These are phyloP conservation scores for Acaromyces ingoldii DNA, from an alignment of 1,284 basidiomycete genomes.

Conservation along the genomic window DNA sequence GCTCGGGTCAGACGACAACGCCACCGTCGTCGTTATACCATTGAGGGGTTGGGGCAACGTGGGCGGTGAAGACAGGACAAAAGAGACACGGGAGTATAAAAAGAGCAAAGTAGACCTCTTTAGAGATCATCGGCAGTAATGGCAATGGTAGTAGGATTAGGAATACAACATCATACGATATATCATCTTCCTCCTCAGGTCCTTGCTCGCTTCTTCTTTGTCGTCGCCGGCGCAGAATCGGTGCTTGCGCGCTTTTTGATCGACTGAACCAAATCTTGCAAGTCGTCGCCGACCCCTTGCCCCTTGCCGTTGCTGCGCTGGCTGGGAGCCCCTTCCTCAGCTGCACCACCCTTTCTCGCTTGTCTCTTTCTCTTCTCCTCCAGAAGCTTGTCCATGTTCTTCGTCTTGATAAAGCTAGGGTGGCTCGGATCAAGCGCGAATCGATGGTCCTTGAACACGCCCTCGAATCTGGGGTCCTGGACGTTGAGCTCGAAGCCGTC, in stretches of 20 bases:
- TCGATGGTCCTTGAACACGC: conserved; percentile 78
- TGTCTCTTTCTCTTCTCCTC: conserved; percentile 24
- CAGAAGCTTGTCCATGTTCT: conserved; percentile 45
- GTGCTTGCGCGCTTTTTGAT: background rate
- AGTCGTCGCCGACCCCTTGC: background rate
- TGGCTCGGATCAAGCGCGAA: conserved; percentile 96
- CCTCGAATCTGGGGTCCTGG: conserved; percentile 80
- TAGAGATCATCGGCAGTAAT: conserved; percentile 7
- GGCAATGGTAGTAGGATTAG: no score
- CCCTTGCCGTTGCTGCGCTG: background rate
- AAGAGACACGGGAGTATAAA: conserved; percentile 5
- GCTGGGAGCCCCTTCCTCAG: background rate
- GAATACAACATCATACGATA: no score
- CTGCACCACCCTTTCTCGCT: background rate
- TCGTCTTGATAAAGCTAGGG: conserved; percentile 56
- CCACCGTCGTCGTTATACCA: conserved; percentile 85
- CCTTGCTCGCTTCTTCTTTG: background rate
- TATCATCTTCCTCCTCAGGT: no score
- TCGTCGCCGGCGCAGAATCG: background rate
- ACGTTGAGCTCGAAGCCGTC: conserved; percentile 71
- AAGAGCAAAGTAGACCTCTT: conserved; percentile 12
- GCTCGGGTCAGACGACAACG: conserved; percentile 76
- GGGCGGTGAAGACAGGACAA: conserved; percentile 7
- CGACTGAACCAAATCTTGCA: background rate
- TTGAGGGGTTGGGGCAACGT: conserved; percentile 79